Base-by-base conservation (phyloP, 2,329 filamentous ascomycete species). In the Hypoxylon sp. region DNA sequence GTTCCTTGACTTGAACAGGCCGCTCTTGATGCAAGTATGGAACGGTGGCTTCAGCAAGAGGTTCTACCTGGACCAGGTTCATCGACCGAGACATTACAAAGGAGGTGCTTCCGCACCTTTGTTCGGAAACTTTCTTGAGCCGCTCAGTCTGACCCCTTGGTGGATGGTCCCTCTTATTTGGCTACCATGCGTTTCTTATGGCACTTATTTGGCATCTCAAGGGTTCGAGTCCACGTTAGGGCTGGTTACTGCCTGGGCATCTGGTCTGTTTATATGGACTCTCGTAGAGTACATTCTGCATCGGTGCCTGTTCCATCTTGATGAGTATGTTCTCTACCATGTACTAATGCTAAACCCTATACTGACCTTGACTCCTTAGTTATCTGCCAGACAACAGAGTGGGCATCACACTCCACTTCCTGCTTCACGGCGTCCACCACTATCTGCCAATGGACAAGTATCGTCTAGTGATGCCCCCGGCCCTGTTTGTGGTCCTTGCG, bases 401-500 rank as follows among this genome's bases (percentile, higher is more conserved):
- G n/a, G 91, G 87, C 69, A 84, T 99, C 63, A 97, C 93, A 0
- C 73, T 91, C 19, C 96, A 99, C 78, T 99, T 99, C 81, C 82
- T 97, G 41, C 91, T 99, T 25, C 96, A 99, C 74, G 96, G 96
- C 69, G 93, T 99, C 69, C 96, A 99, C 77, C 96, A 99, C 80
- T 99, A 98, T 80, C 87, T 99, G 3, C 96, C 96, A n/a, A 98
- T 99, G 96, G 96, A 99, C 82, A 95, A 91, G 76, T 95, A 97
- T 74, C 90, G 96, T 65, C 90, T 99, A 8, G 96, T 99, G 70
- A 98, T 99, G 96, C 96, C 96, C 0, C 96, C 96, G 0, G 88
- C 93, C 0, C 84, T 99, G 2, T 98, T 99, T 77, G 68, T 95
- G 23, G 85, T 87, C 11, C 89, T 99, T 19, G 95, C 95, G 5